Base-by-base conservation (phyloP, 2,329 filamentous ascomycete genomes). In the Aotearoamyces nothofagi region DNA sequence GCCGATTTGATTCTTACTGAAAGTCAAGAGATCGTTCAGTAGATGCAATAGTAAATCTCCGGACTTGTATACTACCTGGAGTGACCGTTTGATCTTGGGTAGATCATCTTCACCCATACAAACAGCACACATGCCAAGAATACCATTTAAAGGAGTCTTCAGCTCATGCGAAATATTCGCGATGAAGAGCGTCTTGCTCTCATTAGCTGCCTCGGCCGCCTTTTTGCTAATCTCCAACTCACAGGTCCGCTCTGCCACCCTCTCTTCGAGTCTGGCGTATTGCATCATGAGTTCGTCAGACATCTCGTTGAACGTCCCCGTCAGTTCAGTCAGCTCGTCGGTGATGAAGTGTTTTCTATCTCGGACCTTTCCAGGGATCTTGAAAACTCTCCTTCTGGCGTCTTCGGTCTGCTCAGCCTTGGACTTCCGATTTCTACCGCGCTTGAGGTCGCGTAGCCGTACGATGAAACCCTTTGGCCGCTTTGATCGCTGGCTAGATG, bases 121-220 rank as follows among this genome's bases (percentile, higher is more conserved):
- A 1, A 93, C 78, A 0, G 83, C 79, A 41, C 78, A 86, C 78
- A 94, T 90, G 34, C 90, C 90, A 44, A 98, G 63, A 27, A 96
- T 94, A 9, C 87, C 90, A 46, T 96, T 96, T 33, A 96, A 63
- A 0, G 90, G 90, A 1, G 90, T 98, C 49, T 93, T 92, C 19
- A 98, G 63, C 51, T 96, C 70, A 42, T 76, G 71, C 1, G 72
- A 78, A 28, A 96, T 93, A 44, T 96, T 96, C 11, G 90, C 90
- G 38, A 98, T 92, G 56, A 96, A 96, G 6, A 96, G 62, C 0
- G 90, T 96, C 57, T 98, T 98, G 61, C 82, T 92, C 54, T 93
- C 81, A 43, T 93, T 94, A 3, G 86, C 86, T n/a, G 81, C 79
- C 52, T 93, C 86, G 1, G 86, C 86, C 1, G 83, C 82, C 55